A percentile compares a stretch with the other conserved stretches of the same genome.
These are phyloP conservation scores for Phlyctochytrium bullatum DNA, from an alignment of 192 early-diverging fungal genomes.

Conservation along the genomic window DNA sequence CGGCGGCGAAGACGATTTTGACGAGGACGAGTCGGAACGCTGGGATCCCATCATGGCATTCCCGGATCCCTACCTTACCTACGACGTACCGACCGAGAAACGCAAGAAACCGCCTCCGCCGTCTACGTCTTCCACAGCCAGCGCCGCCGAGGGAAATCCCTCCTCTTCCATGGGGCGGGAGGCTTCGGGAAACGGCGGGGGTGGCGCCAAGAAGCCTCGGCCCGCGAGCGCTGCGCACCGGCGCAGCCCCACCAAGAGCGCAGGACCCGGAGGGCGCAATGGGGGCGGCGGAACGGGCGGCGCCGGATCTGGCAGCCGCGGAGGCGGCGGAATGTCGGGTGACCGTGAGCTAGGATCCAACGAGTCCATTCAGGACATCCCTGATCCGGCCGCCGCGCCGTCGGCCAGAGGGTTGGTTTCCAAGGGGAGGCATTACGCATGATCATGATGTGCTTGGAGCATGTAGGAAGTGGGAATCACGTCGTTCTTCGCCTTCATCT, in stretches of 20 bases:
- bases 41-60: conserved; percentile 63
- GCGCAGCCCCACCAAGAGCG: conserved; percentile 15
- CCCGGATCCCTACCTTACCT: conserved; percentile 53
- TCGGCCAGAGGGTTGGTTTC: conserved; percentile 27
- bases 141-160: neutral
- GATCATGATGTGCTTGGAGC: too few relatives aligned
- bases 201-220: conserved; percentile 12
- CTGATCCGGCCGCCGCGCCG: conserved; percentile 15
- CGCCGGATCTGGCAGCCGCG: neutral
- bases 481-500: too few relatives aligned
- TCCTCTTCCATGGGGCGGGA: neutral
- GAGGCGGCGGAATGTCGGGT: neutral
- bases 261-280: conserved; percentile 10
- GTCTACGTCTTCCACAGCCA: conserved; percentile 1
- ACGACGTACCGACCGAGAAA: conserved; percentile 47
- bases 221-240: conserved; percentile 23
- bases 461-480: too few relatives aligned
- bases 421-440: conserved; percentile 29
- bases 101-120: conserved; percentile 1
- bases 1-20: conserved; percentile 9
- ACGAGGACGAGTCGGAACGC: conserved; percentile 30
- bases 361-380: conserved; percentile 7
- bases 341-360: neutral
- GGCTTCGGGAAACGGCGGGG: neutral
- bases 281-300: conserved; percentile 14